phyloP scores from a whole-genome alignment of 352 stramenopile genomes.

The Phytophthora pluvialis region DNA sequence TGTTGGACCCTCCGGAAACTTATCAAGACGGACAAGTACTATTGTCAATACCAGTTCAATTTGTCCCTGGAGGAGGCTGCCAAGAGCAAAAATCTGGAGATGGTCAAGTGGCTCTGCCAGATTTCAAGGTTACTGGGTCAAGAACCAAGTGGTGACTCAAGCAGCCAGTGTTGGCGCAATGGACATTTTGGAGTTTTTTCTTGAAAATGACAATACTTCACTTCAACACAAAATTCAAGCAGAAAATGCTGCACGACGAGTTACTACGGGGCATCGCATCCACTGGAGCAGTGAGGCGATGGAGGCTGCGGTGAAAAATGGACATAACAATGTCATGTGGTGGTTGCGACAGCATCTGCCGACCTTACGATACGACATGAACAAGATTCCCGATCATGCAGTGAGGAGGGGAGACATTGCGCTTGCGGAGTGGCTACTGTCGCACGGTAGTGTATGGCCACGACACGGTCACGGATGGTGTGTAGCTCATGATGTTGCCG shows the following conservation, averaged over 20 bases:
- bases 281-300: neutral
- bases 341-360: neutral
- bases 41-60: neutral
- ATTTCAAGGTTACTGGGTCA: neutral
- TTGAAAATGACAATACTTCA: conserved; percentile 2
- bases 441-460: neutral
- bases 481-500: neutral
- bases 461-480: neutral
- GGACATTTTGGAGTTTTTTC: neutral
- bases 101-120: no score
- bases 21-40: neutral
- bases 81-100: neutral
- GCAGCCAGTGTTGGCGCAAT: neutral
- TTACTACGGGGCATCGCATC: neutral
- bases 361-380: neutral
- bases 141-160: neutral
- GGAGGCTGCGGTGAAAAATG: neutral
- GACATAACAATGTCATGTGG: neutral
- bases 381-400: neutral
- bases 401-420: neutral
- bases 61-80: neutral
- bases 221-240: neutral
- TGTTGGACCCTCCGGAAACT: neutral
- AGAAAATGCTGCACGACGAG: no score
- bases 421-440: neutral